Evolutionary conservation across 1,139 yeast genomes (phyloP), one percentile per base, ranked within the genome.

Genomic region (Magnusiomyces sp.): DNA sequence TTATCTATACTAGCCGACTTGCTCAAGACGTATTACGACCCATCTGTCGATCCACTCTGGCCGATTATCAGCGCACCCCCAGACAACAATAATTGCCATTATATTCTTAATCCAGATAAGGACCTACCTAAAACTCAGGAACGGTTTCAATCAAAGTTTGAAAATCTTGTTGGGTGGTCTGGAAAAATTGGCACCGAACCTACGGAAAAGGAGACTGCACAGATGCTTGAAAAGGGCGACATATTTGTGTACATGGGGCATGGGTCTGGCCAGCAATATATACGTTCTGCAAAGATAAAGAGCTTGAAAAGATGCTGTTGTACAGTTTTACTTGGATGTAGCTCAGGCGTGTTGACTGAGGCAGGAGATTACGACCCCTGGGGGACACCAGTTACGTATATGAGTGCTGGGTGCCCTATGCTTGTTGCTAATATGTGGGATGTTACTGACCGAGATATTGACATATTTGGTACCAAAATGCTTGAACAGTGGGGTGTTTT

Each of bases 391-490:
- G 75, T 78, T 58, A 81, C 84, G 49, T 89, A 90, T 73, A 63
- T 90, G 36, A 70, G 76, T 4, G 92, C 92, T 33, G 95, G 95
- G 0, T 78, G 88, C 45, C 94, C 95, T 0, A 75, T 85, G 80
- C 74, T 88, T 1, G 69, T 92, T 41, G 96, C 88, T 0, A 89
- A 88, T 61, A 68, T 92, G 56, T 92, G 98, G 98, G 97, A 89
- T 66, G 97, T 92, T 4, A 92, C 97, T 0, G 98, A 92, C 65
- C 89, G 86, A 59, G 98, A 92, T 63, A 87, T 89, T 50, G 97
- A 92, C 65, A 75, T 73, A 58, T 88, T 89, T 59, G 83, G 89
- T 43, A 55, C 73, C 11, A 69, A 76, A 1, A 65, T 84, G 39
- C 74, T 88, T 57, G 74, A 75, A 11, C 70, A 72, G 52, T 81